Base-by-base conservation (phyloP, 2,329 filamentous ascomycete genomes). In the Colletotrichum liriopes region DNA sequence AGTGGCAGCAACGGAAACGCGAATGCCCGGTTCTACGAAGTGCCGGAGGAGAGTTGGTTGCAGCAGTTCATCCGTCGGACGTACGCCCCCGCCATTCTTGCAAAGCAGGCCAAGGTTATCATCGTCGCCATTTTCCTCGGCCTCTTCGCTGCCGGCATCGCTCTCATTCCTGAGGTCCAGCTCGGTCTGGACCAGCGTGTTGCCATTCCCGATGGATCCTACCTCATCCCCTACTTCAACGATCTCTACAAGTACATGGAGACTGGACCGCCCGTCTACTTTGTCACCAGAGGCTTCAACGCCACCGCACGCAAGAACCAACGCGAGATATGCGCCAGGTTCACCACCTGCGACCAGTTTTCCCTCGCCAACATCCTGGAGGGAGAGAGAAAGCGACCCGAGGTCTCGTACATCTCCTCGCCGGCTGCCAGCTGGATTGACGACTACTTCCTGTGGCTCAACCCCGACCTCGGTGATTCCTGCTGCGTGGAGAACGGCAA, bases 141-240 rank as follows among this genome's bases (percentile, higher is more conserved):
- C 1, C 81, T 98, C 20, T 95, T 99, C 77, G 93, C 96, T 0
- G 93, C 93, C 26, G 94, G 93, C 14, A 82, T 99, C 32, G 94
- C 95, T 1, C 85, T 99, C 41, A 88, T 98, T 20, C 97, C 96
- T 0, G 90, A 92, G 74, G 91, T 99, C 23, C 84, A 96, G 76
- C 90, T 99, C 52, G 96, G 96, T 0, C 87, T 99, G 37, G 96
- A 99, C 78, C 96, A 99, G 83, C 92, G 96, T 23, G 96, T 98
- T 66, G 96, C 96, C 14, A 93, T 99, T 70, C 96, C 96, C 0
- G 94, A 93, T 75, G 95, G 94, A 77, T 98, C 96, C 1, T 99
- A 99, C 80, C 86, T 99, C 62, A 98, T 99, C 74, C 91, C 93
- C 12, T 99, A 98, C 82, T 99, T 99, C 83, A 95, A 98, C 78